phyloP scores from a whole-genome alignment of 768 basidiomycete species.

The Termitomyces sp. region DNA sequence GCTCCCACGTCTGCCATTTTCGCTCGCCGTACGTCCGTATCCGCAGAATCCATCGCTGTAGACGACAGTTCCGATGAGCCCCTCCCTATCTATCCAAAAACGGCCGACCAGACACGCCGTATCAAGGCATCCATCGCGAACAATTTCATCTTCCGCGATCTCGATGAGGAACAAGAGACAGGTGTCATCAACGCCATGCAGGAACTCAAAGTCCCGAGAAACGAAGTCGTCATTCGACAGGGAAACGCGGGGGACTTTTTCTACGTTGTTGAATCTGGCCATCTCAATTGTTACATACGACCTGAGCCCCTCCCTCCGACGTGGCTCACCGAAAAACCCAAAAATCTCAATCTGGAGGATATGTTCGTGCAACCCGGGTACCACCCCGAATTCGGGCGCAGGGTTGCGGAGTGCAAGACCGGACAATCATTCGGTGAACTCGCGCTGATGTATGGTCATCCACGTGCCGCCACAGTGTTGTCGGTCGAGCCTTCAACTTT shows the following conservation, averaged over 20 bases:
- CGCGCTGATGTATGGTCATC: slow-evolving; percentile 97
- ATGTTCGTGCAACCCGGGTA: slow-evolving; percentile 59
- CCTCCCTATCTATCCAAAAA: slow-evolving; percentile 74
- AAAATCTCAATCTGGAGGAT: slow-evolving; percentile 35
- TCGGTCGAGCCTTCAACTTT: slow-evolving; percentile 77
- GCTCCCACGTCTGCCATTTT: slow-evolving; percentile 73
- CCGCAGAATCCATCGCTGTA: slow-evolving; percentile 92
- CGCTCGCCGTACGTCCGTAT: slow-evolving; percentile 90
- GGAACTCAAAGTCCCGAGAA: slow-evolving; percentile 64
- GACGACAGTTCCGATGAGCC: slow-evolving; percentile 59
- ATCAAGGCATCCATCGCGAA: slow-evolving; percentile 84
- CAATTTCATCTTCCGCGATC: slow-evolving; percentile 93
- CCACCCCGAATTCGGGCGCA: slow-evolving; percentile 68
- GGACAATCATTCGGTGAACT: slow-evolving; percentile 93
- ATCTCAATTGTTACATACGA: slow-evolving; percentile 77
- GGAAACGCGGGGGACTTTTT: slow-evolving; percentile 97
- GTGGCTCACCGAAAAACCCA: slow-evolving; percentile 43
- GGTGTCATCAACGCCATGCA: slow-evolving; percentile 96
- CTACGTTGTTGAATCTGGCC: slow-evolving; percentile 91
- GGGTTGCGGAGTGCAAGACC: slow-evolving; percentile 79
- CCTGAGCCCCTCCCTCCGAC: slow-evolving; percentile 59
- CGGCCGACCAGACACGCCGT: slow-evolving; percentile 75
- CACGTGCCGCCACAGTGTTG: slow-evolving; percentile 90
- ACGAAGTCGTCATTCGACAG: slow-evolving; percentile 92
- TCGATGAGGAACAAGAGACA: slow-evolving; percentile 92